Base-by-base conservation (phyloP, 2,329 filamentous ascomycete genomes). In the Verruconis gallopava region DNA sequence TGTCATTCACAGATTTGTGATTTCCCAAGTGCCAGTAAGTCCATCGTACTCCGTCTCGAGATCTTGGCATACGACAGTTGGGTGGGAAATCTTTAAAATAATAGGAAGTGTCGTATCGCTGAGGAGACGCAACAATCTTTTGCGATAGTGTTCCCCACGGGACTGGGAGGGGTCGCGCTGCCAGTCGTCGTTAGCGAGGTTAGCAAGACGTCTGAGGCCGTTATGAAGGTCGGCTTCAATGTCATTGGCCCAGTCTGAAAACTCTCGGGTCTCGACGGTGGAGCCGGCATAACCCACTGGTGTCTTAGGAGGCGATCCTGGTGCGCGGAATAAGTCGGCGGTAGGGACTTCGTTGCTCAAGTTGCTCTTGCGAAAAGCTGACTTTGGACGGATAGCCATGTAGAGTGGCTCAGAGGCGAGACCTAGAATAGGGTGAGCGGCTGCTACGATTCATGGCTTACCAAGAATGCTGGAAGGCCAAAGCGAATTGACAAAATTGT, bases 161-260 rank as follows among this genome's bases (percentile, higher is more conserved):
- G 46, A 47, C 46, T 51, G 50, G 32, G 20, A 43, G 2, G 47
- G 45, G 13, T 59, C 50, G 5, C 46, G 43, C 39, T 49, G 45
- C 43, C 54, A 46, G 46, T 55, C 51, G 41, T 60, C 58, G 5
- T 48, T 38, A 2, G 58, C 58, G 4, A 57, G 46, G 45, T 53
- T 53, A 4, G 47, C 50, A 5, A 62, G 47, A 20, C 57, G 56
- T 34, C 49, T 45, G 9, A 61, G 44, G 9, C 44, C 53, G 4
- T 43, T 44, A 9, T 44, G 43, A 5, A 59, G 37, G 20, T 56
- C 53, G 12, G 55, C 52, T 37, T 55, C 51, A 4, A 58, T 52
- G n/a, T 54, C 46, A 2, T 50, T 46, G 3, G 47, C 48, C 57
- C 58, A 60, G 22, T 49, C 50, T 35, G 41, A 50, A 28, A 51